A percentile compares a stretch with the other conserved stretches of the same genome.
Conservation (phyloP, 1,284 basidiomycete species). For the Grifola frondosa region DNA sequence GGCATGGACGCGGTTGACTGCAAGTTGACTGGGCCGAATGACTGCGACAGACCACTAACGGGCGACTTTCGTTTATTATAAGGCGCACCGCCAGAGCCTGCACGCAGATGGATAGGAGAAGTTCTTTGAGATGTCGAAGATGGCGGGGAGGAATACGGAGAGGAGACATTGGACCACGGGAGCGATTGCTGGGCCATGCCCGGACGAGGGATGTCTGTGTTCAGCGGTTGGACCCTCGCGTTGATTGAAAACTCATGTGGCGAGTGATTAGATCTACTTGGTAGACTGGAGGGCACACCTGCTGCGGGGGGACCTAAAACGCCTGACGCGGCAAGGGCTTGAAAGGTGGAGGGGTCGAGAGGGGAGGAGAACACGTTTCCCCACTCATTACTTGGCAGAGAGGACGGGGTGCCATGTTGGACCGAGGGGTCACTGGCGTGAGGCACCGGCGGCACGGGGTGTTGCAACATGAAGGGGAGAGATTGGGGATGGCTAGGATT, state of each 20-base stretch:
- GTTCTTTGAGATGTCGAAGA: conserved; percentile 28
- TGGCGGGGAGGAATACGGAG: conserved; percentile 28
- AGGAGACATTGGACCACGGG: conserved; percentile 28
- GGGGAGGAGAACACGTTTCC: conserved; percentile 54
- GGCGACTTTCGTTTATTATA: conserved; percentile 31
- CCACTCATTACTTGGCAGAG: conserved; percentile 49
- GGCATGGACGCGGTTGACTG: conserved; percentile 24
- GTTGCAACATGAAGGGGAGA: conserved; percentile 26
- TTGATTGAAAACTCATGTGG: conserved; percentile 30
- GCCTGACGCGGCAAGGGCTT: conserved; percentile 58
- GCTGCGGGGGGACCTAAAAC: conserved; percentile 38
- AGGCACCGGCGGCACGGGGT: conserved; percentile 22
- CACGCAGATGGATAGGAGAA: conserved; percentile 26
- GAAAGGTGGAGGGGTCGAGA: conserved; percentile 56
- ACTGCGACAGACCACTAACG: conserved; percentile 20
- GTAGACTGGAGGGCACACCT: conserved; percentile 29
- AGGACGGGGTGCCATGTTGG: conserved; percentile 30
- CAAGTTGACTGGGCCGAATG: conserved; percentile 26
- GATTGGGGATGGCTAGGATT: conserved; percentile 21
- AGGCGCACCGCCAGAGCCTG: conserved; percentile 23
- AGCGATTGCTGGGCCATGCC: conserved; percentile 11
- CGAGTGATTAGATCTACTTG: conserved; percentile 25
- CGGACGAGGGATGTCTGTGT: conserved; percentile 26
- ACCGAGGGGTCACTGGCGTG: conserved; percentile 23
- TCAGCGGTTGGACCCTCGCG: conserved; percentile 23